Conservation (phyloP, 331 rosid species). For the Arachis monticola region DNA sequence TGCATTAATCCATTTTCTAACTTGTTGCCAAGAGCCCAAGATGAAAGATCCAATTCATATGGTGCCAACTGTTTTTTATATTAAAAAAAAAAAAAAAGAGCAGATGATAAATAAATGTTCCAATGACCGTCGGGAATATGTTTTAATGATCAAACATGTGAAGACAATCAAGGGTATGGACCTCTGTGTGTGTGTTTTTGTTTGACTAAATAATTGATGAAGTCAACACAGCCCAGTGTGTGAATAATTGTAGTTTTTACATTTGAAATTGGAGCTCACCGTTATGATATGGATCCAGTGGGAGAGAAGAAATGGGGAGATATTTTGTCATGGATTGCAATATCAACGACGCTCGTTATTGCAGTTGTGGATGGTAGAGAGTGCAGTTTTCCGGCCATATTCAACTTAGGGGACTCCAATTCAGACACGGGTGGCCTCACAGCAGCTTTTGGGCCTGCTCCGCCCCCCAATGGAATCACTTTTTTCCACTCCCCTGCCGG, state of each 20-base stretch:
- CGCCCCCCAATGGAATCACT: conserved; percentile 65
- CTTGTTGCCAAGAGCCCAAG: neutral
- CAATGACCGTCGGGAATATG: too few species aligned
- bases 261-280: too few species aligned
- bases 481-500: conserved; percentile 57
- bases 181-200: neutral
- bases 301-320: conserved; percentile 21
- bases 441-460: conserved; percentile 66
- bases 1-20: neutral
- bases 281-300: conserved; percentile 25
- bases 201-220: neutral
- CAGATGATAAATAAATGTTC: too few species aligned
- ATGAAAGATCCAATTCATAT: too few species aligned
- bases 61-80: neutral
- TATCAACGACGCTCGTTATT: conserved; percentile 21
- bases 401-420: conserved; percentile 70
- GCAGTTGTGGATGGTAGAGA: neutral
- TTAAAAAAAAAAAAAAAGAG: neutral
- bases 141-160: neutral
- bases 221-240: neutral
- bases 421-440: conserved; percentile 68
- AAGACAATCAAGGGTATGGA: neutral
- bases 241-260: too few species aligned
- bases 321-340: neutral
- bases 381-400: conserved; percentile 54